A percentile compares a stretch with the other conserved stretches of the same genome.
phyloP scores from a whole-genome alignment of 192 early-diverging fungal genomes.

The Linnemannia exigua region DNA sequence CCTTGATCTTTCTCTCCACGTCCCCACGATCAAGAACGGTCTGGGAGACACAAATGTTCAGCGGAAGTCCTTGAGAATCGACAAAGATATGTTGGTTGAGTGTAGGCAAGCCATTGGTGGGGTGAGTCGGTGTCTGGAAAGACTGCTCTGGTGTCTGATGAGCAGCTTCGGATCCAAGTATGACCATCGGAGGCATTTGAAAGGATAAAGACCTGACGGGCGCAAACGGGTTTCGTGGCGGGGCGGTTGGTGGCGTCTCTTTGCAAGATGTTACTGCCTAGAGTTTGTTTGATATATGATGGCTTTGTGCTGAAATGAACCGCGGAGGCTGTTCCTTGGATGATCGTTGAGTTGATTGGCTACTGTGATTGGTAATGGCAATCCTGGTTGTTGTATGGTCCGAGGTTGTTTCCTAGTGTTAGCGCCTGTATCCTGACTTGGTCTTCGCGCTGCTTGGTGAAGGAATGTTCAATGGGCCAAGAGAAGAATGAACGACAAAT shows the following conservation, averaged over 20 bases:
- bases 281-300: not conserved
- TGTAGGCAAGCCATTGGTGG: not conserved
- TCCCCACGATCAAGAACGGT: not conserved
- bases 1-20: conserved; percentile 23
- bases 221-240: not conserved
- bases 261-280: not conserved
- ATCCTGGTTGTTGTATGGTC: not conserved
- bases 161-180: not conserved
- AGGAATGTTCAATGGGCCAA: not conserved
- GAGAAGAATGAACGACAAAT: not conserved
- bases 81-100: conserved; percentile 5
- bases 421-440: not conserved
- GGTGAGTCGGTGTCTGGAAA: not conserved
- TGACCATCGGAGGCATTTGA: not conserved
- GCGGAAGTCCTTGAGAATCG: conserved; percentile 2
- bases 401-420: not conserved
- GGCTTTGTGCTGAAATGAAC: not conserved
- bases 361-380: not conserved
- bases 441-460: not conserved
- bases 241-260: not conserved
- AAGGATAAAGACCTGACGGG: not conserved
- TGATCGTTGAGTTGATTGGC: not conserved
- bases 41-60: conserved; percentile 29
- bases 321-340: not conserved
- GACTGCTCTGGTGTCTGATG: not conserved